Evolutionary conservation across 129 eudicot species (phyloP).

Genomic region (Deinandra increscens): DNA sequence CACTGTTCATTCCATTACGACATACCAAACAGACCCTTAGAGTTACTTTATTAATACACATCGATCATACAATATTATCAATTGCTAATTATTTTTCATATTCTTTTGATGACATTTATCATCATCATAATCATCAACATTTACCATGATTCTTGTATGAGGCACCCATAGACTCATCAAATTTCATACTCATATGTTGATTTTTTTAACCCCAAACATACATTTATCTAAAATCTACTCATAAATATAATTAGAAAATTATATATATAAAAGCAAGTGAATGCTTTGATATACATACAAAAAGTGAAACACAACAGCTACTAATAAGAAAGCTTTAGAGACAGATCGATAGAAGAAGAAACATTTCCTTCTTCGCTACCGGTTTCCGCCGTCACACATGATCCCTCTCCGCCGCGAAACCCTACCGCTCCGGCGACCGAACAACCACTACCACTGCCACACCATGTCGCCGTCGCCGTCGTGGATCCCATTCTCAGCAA

Average conservation of each 20-base stretch:
- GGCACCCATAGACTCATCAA: slow-evolving; percentile 21
- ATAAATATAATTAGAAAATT: no score
- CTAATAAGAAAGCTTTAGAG: slow-evolving; percentile 61
- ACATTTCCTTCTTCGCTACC: slow-evolving; percentile 35
- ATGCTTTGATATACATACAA: slow-evolving; percentile 46
- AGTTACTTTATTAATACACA: no score
- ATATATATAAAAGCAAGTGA: slow-evolving; percentile 4
- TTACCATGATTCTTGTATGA: slow-evolving; percentile 24
- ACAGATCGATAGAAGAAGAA: slow-evolving; percentile 58
- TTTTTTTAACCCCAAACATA: no score
- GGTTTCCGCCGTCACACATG: slow-evolving; percentile 29
- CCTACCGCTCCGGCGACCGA: slow-evolving; percentile 28
- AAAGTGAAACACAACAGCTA: slow-evolving; percentile 30
- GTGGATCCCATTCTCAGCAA: slow-evolving; percentile 26
- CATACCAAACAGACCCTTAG: no score
- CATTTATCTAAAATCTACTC: no score
- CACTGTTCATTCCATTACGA: no score
- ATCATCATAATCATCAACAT: background rate
- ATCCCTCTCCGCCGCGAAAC: slow-evolving; percentile 32
- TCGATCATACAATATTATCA: no score
- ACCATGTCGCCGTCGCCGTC: slow-evolving; percentile 24
- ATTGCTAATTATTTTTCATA: background rate
- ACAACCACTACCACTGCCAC: slow-evolving; percentile 15
- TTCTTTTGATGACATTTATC: background rate
- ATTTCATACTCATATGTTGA: slow-evolving; percentile 18